These are phyloP conservation scores for Lipomyces yamadae DNA, from an alignment of 805 yeast genomes.

Conservation along the genomic window DNA sequence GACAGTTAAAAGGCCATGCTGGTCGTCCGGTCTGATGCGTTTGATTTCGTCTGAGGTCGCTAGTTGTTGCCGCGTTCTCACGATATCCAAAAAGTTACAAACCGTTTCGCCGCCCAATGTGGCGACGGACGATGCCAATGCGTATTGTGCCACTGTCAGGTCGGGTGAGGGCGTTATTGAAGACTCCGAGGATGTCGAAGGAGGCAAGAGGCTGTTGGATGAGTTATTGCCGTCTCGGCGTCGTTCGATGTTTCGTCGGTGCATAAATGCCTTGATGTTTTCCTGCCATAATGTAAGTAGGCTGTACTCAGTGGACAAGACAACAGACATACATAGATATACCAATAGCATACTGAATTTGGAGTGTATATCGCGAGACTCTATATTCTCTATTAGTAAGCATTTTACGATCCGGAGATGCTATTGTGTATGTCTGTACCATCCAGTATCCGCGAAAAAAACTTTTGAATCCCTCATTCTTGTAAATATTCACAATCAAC, in stretches of 20 bases:
- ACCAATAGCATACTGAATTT: slow-evolving; percentile 31
- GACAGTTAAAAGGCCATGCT: slow-evolving; percentile 44
- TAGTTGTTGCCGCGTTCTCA: slow-evolving; percentile 53
- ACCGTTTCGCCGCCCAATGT: slow-evolving; percentile 45
- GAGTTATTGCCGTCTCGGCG: too few relatives aligned
- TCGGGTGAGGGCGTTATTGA: slow-evolving; percentile 17
- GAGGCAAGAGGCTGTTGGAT: too few relatives aligned
- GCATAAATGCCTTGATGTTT: slow-evolving; percentile 7
- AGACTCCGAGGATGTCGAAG: not conserved
- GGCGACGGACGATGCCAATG: slow-evolving; percentile 46
- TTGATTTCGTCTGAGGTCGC: slow-evolving; percentile 49
- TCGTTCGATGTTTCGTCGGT: not conserved
- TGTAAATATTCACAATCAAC: slow-evolving; percentile 49
- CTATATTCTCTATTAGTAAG: slow-evolving; percentile 5
- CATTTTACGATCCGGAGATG: not conserved
- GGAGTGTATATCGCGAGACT: slow-evolving; percentile 31
- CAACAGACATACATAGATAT: slow-evolving; percentile 20
- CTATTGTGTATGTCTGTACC: slow-evolving; percentile 35
- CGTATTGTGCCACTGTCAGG: slow-evolving; percentile 22
- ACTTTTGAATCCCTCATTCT: slow-evolving; percentile 74
- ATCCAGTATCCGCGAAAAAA: slow-evolving; percentile 72
- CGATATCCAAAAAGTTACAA: slow-evolving; percentile 50
- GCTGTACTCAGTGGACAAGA: not conserved
- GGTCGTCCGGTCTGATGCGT: slow-evolving; percentile 48
- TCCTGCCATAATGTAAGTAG: not conserved